Conservation (phyloP, 331 rosid genomes). For the Malus hybrid region DNA sequence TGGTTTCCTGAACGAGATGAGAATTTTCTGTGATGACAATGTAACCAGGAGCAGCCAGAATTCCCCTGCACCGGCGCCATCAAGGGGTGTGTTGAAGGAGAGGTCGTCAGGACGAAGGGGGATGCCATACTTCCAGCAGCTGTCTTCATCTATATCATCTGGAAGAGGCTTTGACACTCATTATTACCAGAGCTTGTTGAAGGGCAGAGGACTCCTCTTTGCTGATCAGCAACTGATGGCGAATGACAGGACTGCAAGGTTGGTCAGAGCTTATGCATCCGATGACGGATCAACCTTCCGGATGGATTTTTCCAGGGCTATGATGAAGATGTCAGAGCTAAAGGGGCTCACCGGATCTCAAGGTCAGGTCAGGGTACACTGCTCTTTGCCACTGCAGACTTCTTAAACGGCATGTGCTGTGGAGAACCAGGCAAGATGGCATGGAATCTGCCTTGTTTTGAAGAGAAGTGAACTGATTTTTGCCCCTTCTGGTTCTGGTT, state of each 20-base stretch:
- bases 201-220: conserved; percentile 71
- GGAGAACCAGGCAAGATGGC: neutral
- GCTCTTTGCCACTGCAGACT: conserved; percentile 26
- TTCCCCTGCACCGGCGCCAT: neutral
- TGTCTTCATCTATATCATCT: conserved; percentile 43
- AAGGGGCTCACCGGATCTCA: conserved; percentile 47
- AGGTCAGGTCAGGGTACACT: conserved; percentile 57
- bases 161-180: conserved; percentile 65
- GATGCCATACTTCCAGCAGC: conserved; percentile 49
- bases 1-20: conserved; percentile 47
- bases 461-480: neutral
- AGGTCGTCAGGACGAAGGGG: conserved; percentile 11
- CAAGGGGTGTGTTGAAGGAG: conserved; percentile 12
- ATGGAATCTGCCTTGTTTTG: neutral
- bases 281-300: conserved; percentile 80
- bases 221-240: conserved; percentile 92
- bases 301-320: conserved; percentile 58
- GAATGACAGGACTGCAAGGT: conserved; percentile 46
- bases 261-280: conserved; percentile 68
- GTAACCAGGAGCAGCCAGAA: neutral
- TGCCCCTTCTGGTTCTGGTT: neutral
- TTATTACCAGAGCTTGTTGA: conserved; percentile 49
- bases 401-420: neutral
- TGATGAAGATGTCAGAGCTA: conserved; percentile 62
- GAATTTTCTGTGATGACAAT: conserved; percentile 27